Evolutionary conservation across 2,329 filamentous ascomycete species (phyloP), one percentile per base, ranked within the genome.

Genomic region (Mycosphaerella sp.): DNA sequence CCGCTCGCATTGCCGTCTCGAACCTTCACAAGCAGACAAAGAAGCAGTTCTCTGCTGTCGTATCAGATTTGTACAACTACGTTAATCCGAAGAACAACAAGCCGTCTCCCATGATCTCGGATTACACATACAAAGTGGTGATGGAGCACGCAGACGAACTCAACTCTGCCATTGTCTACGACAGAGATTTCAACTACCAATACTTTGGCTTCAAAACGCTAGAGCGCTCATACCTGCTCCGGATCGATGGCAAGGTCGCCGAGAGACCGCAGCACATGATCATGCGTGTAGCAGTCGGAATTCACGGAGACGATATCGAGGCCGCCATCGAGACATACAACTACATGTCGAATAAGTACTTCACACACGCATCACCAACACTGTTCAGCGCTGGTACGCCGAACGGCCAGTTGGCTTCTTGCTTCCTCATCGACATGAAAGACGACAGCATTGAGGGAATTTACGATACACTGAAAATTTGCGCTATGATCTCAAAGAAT

Each of bases 1-100:
- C 93, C 59, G 93, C 93, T 61, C 90, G 93, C 75, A 97, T 98
- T 68, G 93, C 93, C 63, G 93, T 98, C 49, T 98, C 93, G 67
- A 98, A 98, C 77, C 86, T 98, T 54, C 93, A 98, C 84, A 98
- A 98, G 77, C 93, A 98, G 80, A 98, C 93, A 59, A 97, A 97
- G 82, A 98, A 98, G 80, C 91, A 97, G 70, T 98, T 94, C 78
- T 97, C 93, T n/a, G 79, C 88, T 44, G 93, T 98, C 54, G 81
- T 98, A 64, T 85, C 82, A 64, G 93, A 98, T 66, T 82, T 98
- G 37, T 96, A 91, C 75, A 80, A 93, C 76, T 98, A 96, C 72
- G 77, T 95, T 72, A 98, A 98, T 76, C 89, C 91, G 56, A 95
- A 88, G 76, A 98, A 95, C 72, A 75, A 77, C 57, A 85, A 79